Conservation (phyloP, 352 stramenopile genomes). For the Globisporangium paddicum region DNA sequence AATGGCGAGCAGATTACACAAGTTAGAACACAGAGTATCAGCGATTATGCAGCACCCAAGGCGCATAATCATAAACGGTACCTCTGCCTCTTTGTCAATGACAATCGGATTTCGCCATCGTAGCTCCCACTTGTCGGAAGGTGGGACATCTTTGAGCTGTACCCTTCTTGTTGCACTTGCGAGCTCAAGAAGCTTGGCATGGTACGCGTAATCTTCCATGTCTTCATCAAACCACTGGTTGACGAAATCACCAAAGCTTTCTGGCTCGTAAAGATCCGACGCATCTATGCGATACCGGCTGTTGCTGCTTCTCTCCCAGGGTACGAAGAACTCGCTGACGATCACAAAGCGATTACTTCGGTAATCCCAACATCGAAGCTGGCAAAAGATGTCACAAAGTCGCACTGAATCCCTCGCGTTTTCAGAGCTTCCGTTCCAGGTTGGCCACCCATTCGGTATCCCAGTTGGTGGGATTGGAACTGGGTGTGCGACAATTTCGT, state of each 20-base stretch:
- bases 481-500: slow-evolving; percentile 41
- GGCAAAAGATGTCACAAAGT: slow-evolving; percentile 70
- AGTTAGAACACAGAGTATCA: not conserved
- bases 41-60: not conserved
- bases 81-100: slow-evolving; percentile 49
- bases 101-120: slow-evolving; percentile 64
- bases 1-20: slow-evolving; percentile 3
- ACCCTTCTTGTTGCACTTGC: slow-evolving; percentile 27
- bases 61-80: slow-evolving; percentile 5
- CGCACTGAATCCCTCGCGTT: slow-evolving; percentile 20
- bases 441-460: slow-evolving; percentile 56
- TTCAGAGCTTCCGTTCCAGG: slow-evolving; percentile 35
- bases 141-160: slow-evolving; percentile 19
- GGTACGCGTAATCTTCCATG: slow-evolving; percentile 42
- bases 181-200: slow-evolving; percentile 38
- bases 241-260: slow-evolving; percentile 66
- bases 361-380: slow-evolving; percentile 68
- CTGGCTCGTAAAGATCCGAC: slow-evolving; percentile 28
- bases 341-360: slow-evolving; percentile 40
- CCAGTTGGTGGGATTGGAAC: slow-evolving; percentile 60
- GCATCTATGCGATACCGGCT: slow-evolving; percentile 10
- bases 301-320: slow-evolving; percentile 42
- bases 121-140: slow-evolving; percentile 77
- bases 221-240: slow-evolving; percentile 70
- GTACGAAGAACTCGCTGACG: slow-evolving; percentile 63